These are phyloP conservation scores for Sporothrix luriei DNA, from an alignment of 2,329 filamentous ascomycete species.

Conservation along the genomic window DNA sequence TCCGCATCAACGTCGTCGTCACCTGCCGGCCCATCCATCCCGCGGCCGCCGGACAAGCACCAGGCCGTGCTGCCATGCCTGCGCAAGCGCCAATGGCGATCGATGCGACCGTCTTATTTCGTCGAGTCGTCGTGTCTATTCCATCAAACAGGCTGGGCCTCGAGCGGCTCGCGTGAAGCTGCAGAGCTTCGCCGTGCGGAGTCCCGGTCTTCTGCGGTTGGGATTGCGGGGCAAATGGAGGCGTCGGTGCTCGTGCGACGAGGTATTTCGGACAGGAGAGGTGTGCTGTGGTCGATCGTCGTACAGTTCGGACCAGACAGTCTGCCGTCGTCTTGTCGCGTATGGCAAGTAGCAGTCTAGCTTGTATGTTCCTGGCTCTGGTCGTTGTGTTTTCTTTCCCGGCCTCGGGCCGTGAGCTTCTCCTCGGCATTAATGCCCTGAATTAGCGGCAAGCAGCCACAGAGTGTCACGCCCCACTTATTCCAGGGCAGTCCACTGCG, in stretches of 20 bases:
- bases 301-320: not conserved
- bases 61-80: constrained; percentile 8
- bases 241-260: not conserved
- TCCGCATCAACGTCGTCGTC: not conserved
- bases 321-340: not conserved
- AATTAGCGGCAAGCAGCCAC: constrained; percentile 11
- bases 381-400: constrained; percentile 12
- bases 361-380: not conserved
- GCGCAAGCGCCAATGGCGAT: not conserved
- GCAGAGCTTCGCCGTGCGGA: not conserved
- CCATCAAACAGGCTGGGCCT: not conserved
- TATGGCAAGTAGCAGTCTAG: not conserved
- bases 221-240: constrained; percentile 1
- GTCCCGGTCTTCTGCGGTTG: not conserved
- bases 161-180: not conserved
- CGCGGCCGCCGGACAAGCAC: not conserved
- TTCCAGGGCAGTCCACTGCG: not conserved
- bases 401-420: constrained; percentile 21
- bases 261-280: not conserved
- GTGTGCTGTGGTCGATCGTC: not conserved
- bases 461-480: not conserved
- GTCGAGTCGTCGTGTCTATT: not conserved
- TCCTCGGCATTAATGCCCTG: constrained; percentile 20
- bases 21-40: constrained; percentile 11
- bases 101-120: not conserved